Conservation (phyloP, 2,329 filamentous ascomycete genomes). For the Daldinia eschscholtzii region DNA sequence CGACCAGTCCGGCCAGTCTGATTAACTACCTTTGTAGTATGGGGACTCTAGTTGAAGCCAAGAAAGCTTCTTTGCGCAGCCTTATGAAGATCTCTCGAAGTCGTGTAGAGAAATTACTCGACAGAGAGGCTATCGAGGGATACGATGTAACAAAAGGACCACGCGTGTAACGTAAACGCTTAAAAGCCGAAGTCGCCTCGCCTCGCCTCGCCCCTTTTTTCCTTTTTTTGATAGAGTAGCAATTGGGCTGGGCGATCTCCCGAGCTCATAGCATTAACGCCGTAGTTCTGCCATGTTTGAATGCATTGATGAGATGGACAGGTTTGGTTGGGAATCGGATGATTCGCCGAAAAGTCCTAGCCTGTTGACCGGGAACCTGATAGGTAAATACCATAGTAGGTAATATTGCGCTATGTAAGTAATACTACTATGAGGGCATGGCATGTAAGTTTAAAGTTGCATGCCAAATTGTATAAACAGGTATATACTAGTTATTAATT, state of each 20-base stretch:
- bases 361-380: not conserved
- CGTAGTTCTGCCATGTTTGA: constrained; percentile 1
- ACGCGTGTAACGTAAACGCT: constrained; percentile 7
- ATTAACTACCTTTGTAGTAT: no score
- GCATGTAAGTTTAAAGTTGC: not conserved
- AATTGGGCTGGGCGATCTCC: not conserved
- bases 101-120: constrained; percentile 7
- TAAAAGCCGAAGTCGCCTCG: not conserved
- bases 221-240: not conserved
- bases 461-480: no score
- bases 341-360: constrained; percentile 5
- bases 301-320: not conserved
- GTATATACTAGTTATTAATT: no score
- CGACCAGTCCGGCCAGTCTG: no score
- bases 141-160: not conserved
- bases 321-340: not conserved
- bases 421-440: no score
- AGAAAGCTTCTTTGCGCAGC: constrained; percentile 4
- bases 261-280: not conserved
- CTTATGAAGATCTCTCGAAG: not conserved
- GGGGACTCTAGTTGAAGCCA: not conserved
- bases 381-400: not conserved
- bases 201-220: not conserved
- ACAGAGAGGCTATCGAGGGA: not conserved
- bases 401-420: not conserved